phyloP scores from a whole-genome alignment of 2,329 filamentous ascomycete genomes.

The Thelonectria olida region DNA sequence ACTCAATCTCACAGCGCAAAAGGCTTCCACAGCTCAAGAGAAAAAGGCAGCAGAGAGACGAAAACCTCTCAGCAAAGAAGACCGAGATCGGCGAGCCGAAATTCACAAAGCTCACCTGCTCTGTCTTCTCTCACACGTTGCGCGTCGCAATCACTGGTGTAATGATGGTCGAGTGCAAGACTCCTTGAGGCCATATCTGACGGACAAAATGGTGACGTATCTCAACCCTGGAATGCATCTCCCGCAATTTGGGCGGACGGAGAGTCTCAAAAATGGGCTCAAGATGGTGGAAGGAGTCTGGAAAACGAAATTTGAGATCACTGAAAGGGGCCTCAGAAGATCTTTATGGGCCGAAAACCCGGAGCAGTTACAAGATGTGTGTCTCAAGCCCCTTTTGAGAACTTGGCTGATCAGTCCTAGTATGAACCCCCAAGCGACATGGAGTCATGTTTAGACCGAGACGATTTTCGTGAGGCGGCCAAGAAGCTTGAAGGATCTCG shows the following conservation, averaged over 20 bases:
- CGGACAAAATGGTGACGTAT: conserved; percentile 70
- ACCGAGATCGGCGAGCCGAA: conserved; percentile 69
- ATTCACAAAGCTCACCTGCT: conserved; percentile 90
- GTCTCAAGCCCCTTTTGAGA: conserved; percentile 27
- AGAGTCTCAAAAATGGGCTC: conserved; percentile 83
- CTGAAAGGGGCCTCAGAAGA: conserved; percentile 73
- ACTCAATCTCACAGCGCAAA: conserved; percentile 62
- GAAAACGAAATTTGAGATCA: conserved; percentile 74
- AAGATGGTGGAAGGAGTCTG: conserved; percentile 74
- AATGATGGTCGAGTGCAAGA: conserved; percentile 77
- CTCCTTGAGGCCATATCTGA: conserved; percentile 70
- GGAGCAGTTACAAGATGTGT: conserved; percentile 67
- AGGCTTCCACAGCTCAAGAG: conserved; percentile 43
- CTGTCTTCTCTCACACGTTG: conserved; percentile 81
- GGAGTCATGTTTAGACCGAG: conserved; percentile 74
- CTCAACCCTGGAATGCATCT: conserved; percentile 74
- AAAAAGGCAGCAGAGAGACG: conserved; percentile 52
- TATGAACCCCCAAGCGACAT: conserved; percentile 68
- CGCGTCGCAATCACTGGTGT: conserved; percentile 87
- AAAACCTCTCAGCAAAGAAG: conserved; percentile 63
- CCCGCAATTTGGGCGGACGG: conserved; percentile 78
- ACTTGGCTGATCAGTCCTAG: conserved; percentile 46
- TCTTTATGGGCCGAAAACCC: conserved; percentile 79
- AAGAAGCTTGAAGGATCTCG: conserved; percentile 79
- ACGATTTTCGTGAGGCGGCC: conserved; percentile 79